phyloP scores from a whole-genome alignment of 75 land plant genomes.

The Cunninghamia lanceolata region DNA sequence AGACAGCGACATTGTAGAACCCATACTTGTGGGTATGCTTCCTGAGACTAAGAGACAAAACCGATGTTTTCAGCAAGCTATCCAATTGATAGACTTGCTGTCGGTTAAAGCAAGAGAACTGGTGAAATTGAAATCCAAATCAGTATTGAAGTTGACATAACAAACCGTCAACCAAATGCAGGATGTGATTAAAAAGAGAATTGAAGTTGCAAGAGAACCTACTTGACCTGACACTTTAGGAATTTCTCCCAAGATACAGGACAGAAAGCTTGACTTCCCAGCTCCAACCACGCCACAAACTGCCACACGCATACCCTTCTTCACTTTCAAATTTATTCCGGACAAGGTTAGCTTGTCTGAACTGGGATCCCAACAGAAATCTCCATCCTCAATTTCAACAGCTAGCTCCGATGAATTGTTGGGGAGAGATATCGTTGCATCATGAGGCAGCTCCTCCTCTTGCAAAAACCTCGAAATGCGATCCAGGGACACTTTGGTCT shows the following conservation, averaged over 20 bases:
- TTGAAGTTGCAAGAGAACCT: constrained; percentile 24
- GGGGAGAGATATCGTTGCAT: constrained; percentile 64
- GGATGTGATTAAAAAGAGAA: background rate
- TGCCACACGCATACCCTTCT: constrained; percentile 86
- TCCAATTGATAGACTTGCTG: background rate
- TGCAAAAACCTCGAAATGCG: constrained; percentile 68
- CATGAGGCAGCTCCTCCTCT: constrained; percentile 84
- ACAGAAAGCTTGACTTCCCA: constrained; percentile 95
- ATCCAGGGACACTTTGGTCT: constrained; percentile 88
- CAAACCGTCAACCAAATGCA: background rate
- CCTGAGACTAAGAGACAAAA: background rate
- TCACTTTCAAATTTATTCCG: constrained; percentile 62
- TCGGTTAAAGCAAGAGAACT: background rate
- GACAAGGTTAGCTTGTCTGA: constrained; percentile 52
- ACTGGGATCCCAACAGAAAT: constrained; percentile 74
- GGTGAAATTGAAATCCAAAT: background rate
- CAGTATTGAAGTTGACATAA: background rate
- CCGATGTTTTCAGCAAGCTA: background rate
- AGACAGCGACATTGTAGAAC: background rate
- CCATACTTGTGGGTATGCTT: background rate
- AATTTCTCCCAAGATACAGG: constrained; percentile 94
- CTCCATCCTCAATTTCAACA: constrained; percentile 69
- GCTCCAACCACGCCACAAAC: constrained; percentile 97
- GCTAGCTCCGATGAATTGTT: constrained; percentile 42
- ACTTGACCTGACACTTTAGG: constrained; percentile 92